These are phyloP conservation scores for Shiraia sp. DNA, from an alignment of 2,329 filamentous ascomycete genomes.

Conservation along the genomic window DNA sequence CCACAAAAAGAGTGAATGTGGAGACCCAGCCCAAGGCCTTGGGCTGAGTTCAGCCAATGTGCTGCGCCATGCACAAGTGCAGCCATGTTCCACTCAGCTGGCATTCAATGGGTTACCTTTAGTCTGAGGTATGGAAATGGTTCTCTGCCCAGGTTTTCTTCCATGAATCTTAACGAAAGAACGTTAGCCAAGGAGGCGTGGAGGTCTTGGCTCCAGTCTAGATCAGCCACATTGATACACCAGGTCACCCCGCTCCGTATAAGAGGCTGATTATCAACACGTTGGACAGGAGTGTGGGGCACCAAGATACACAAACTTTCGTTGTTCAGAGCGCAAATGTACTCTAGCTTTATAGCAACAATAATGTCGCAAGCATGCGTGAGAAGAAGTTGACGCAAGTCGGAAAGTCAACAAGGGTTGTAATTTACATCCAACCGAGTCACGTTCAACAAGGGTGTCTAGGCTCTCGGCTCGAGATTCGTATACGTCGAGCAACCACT, in stretches of 20 bases:
- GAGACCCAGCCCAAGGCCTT: neutral
- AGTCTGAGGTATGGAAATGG: slow-evolving; percentile 3
- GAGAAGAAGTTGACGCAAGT: too few species aligned
- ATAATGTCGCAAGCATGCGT: neutral
- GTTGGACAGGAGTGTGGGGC: slow-evolving; percentile 5
- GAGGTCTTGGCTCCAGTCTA: slow-evolving; percentile 37
- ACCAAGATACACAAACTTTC: neutral
- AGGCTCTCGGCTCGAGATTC: slow-evolving; percentile 12
- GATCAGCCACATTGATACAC: slow-evolving; percentile 38
- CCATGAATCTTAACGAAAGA: slow-evolving; percentile 10
- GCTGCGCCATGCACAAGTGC: too few species aligned
- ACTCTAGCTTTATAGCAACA: neutral
- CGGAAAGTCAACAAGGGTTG: too few species aligned
- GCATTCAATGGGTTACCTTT: slow-evolving; percentile 3
- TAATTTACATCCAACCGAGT: too few species aligned
- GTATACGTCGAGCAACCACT: slow-evolving; percentile 15
- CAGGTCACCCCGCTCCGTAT: slow-evolving; percentile 18
- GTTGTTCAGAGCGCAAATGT: neutral
- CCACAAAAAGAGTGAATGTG: neutral
- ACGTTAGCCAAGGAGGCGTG: slow-evolving; percentile 32
- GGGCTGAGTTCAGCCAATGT: neutral
- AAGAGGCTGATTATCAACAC: slow-evolving; percentile 9
- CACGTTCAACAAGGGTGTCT: slow-evolving; percentile 10
- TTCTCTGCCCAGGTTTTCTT: slow-evolving; percentile 5
- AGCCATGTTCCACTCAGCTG: too few species aligned